Evolutionary conservation across 805 yeast species (phyloP).

Genomic region (Starmerella riodocensis): DNA sequence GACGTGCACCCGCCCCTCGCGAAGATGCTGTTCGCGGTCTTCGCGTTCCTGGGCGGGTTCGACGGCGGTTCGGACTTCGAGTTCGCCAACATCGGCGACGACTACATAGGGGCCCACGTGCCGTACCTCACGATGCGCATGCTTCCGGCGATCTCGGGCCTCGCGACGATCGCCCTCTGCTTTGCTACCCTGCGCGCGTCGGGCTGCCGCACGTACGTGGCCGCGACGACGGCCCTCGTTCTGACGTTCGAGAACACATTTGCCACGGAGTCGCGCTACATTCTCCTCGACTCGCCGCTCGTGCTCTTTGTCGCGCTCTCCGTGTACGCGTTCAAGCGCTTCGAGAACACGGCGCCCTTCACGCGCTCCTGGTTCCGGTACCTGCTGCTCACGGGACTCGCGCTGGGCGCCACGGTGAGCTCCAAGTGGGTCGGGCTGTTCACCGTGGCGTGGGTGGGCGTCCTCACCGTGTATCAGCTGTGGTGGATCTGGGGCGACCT

Average conservation of each 20-base stretch:
- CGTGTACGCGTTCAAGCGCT: constrained; percentile 39
- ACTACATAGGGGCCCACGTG: constrained; percentile 29
- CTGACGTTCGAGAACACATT: constrained; percentile 53
- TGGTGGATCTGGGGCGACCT: constrained; percentile 68
- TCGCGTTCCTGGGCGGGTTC: constrained; percentile 42
- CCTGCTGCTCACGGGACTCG: constrained; percentile 36
- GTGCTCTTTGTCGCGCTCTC: constrained; percentile 35
- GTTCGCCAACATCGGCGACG: constrained; percentile 35
- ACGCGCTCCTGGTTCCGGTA: constrained; percentile 40
- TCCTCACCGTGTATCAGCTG: constrained; percentile 36
- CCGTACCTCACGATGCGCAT: constrained; percentile 46
- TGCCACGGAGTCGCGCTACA: constrained; percentile 45
- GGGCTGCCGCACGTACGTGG: constrained; percentile 39
- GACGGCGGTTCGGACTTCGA: constrained; percentile 35
- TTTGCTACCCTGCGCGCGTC: constrained; percentile 43
- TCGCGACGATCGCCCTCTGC: constrained; percentile 38
- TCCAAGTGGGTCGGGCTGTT: constrained; percentile 61
- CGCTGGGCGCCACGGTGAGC: constrained; percentile 44
- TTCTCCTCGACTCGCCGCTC: constrained; percentile 36
- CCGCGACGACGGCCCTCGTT: constrained; percentile 40
- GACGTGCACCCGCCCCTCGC: constrained; percentile 66
- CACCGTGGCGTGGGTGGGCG: constrained; percentile 52
- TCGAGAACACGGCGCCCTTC: constrained; percentile 36
- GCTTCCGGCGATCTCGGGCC: constrained; percentile 44
- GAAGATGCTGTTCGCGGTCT: constrained; percentile 43